Evolutionary conservation across 768 basidiomycete genomes (phyloP), one percentile per base, ranked within the genome.

Genomic region (Boletus rufocinnamomeus): DNA sequence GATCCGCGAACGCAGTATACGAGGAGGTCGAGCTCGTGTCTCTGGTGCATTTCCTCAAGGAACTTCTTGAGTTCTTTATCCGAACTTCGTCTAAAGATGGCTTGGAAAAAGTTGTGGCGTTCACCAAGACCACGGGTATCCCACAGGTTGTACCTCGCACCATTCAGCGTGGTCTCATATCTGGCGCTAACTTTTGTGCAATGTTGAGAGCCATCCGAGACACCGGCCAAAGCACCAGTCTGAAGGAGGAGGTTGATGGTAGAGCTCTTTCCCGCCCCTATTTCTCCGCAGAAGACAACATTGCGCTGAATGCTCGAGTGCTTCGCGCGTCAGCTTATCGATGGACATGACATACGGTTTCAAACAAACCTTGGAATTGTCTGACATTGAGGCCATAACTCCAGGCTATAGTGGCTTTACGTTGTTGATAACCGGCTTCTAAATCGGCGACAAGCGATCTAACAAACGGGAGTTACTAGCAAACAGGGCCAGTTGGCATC

Each of bases 41-140:
- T 54, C 13, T 21, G n/a, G 19, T 68, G 60, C 6, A 66, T 63
- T 50, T 68, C 59, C 35, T 63, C 49, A 19, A 70, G 62, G 25
- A 70, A 56, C 21, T 52, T 61, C 48, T 63, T 63, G 30, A 72
- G 51, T 5, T 61, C 58, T 47, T 51, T 59, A 41, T 63, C 61
- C 2, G 73, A 58, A 23, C 41, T 23, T 2, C 21, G 34, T 17
- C 49, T 14, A 17, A 66, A 59, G 11, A 69, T 4, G n/a, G 8
- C 19, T 35, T 5, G 59, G 44, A 59, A 41, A 55, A 70, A 53
- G 13, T 11, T 49, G 28, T 49, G 50, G 17, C 41, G 74, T 56
- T 71, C 76, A 43, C 74, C 66, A 25, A 79, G 72, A 21, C 78
- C 77, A 10, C 69, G 70, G 6, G 76, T 79, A 47, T 79, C 78